Percentiles rank a stretch among this genome's conserved stretches.
These are phyloP conservation scores for Hypoxylon sp. DNA, from an alignment of 2,329 filamentous ascomycete genomes.

Conservation along the genomic window DNA sequence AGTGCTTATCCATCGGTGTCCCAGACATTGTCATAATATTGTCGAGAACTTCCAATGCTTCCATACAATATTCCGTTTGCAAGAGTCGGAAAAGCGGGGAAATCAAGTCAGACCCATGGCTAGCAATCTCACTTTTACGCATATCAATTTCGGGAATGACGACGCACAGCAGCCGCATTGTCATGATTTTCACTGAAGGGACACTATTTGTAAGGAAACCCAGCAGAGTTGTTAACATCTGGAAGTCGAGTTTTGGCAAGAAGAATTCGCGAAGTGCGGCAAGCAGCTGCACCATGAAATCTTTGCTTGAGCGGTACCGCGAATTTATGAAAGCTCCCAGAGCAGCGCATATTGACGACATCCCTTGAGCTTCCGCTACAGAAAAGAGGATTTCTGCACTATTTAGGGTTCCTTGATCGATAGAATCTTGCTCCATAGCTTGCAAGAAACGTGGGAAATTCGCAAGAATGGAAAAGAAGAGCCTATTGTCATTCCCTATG, in stretches of 20 bases:
- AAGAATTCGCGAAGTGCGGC: constrained; percentile 82
- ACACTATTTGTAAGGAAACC: constrained; percentile 90
- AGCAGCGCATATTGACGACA: constrained; percentile 76
- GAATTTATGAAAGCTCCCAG: constrained; percentile 79
- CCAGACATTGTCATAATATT: constrained; percentile 96
- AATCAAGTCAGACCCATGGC: constrained; percentile 93
- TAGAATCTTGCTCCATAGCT: constrained; percentile 76
- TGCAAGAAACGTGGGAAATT: constrained; percentile 90
- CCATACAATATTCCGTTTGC: constrained; percentile 93
- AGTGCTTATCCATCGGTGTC: constrained; percentile 92
- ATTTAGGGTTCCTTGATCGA: constrained; percentile 69
- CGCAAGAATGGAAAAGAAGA: constrained; percentile 90
- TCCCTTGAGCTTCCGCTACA: constrained; percentile 81
- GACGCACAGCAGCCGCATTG: constrained; percentile 89
- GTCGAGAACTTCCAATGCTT: constrained; percentile 91
- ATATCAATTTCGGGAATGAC: constrained; percentile 94
- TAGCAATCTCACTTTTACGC: constrained; percentile 89
- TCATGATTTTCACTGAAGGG: constrained; percentile 92
- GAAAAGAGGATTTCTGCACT: constrained; percentile 79
- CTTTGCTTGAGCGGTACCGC: constrained; percentile 76
- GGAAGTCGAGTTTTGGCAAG: constrained; percentile 86
- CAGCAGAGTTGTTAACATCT: constrained; percentile 89
- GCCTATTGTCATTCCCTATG: constrained; percentile 83
- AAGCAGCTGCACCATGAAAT: constrained; percentile 83
- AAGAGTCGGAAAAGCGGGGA: constrained; percentile 90